Percentiles rank a stretch among this genome's conserved stretches.
Conservation (phyloP, 2,329 filamentous ascomycete species). For the Phyllosticta citrichinensis region DNA sequence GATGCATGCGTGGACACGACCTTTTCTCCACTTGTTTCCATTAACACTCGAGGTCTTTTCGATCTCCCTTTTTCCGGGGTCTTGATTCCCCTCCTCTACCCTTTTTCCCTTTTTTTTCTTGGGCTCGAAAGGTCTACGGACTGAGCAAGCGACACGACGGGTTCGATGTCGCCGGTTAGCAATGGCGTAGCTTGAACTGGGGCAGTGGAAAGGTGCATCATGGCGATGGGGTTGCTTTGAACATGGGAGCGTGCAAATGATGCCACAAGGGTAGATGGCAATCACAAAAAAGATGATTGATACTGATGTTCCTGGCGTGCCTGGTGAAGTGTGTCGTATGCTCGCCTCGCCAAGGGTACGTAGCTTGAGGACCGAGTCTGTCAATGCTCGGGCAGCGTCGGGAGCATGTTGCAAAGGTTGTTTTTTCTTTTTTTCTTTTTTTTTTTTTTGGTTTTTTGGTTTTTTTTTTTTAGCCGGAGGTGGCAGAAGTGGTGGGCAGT, state of each 20-base stretch:
- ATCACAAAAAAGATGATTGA: background rate
- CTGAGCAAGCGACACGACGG: background rate
- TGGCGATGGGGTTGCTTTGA: background rate
- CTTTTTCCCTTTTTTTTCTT: background rate
- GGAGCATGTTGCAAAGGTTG: background rate
- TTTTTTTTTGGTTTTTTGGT: background rate
- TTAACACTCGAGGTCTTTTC: background rate
- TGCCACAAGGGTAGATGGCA: background rate
- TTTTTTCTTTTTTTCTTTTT: no score
- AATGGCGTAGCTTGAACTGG: background rate
- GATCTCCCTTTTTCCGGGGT: background rate
- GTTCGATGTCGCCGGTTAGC: background rate
- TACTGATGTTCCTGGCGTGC: background rate
- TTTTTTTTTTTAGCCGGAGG: background rate
- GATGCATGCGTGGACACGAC: background rate
- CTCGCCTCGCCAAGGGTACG: background rate
- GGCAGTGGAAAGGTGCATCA: background rate
- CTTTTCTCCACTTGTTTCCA: background rate
- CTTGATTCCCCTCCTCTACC: background rate
- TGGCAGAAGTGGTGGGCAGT: background rate
- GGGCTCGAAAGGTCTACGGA: background rate
- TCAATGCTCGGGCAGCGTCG: background rate
- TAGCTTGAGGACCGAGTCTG: background rate
- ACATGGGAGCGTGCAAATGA: background rate
- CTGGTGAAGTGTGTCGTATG: background rate